phyloP scores from a whole-genome alignment of 352 stramenopile genomes.

The Pythium oligandrum region DNA sequence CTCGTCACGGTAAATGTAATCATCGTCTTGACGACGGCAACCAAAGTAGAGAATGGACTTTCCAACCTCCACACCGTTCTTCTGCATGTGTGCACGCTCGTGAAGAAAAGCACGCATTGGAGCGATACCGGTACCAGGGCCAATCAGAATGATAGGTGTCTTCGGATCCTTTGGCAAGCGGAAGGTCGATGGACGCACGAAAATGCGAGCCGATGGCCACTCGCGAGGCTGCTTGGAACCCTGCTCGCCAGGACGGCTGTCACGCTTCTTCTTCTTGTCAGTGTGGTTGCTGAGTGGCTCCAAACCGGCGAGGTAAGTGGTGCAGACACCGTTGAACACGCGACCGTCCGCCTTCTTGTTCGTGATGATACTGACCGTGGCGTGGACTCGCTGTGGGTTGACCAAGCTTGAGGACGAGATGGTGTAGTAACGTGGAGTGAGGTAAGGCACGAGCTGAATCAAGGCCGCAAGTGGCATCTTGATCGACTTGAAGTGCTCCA shows the following conservation, averaged over 20 bases:
- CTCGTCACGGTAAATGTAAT: slow-evolving; percentile 92
- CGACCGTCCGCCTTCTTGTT: slow-evolving; percentile 67
- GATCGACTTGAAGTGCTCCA: slow-evolving; percentile 76
- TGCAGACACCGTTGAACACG: slow-evolving; percentile 93
- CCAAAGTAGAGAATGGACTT: slow-evolving; percentile 93
- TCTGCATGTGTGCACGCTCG: slow-evolving; percentile 83
- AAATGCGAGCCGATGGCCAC: slow-evolving; percentile 83
- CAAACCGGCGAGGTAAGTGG: slow-evolving; percentile 85
- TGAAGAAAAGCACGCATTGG: slow-evolving; percentile 97
- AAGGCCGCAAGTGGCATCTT: slow-evolving; percentile 77
- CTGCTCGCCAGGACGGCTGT: slow-evolving; percentile 68
- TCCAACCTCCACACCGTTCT: slow-evolving; percentile 57
- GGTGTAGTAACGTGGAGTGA: slow-evolving; percentile 97
- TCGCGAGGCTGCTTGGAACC: slow-evolving; percentile 56
- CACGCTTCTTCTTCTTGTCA: slow-evolving; percentile 64
- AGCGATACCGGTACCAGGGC: slow-evolving; percentile 95
- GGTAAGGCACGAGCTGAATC: slow-evolving; percentile 88
- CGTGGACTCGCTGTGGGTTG: slow-evolving; percentile 89
- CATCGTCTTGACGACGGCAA: slow-evolving; percentile 75
- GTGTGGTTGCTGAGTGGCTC: slow-evolving; percentile 29
- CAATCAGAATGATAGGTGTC: slow-evolving; percentile 94
- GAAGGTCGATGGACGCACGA: slow-evolving; percentile 95
- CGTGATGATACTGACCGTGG: slow-evolving; percentile 93
- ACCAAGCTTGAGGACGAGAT: slow-evolving; percentile 95
- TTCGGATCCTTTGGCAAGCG: slow-evolving; percentile 83